Evolutionary conservation across 352 stramenopile genomes (phyloP).

Genomic region (Globisporangium sylvaticum): DNA sequence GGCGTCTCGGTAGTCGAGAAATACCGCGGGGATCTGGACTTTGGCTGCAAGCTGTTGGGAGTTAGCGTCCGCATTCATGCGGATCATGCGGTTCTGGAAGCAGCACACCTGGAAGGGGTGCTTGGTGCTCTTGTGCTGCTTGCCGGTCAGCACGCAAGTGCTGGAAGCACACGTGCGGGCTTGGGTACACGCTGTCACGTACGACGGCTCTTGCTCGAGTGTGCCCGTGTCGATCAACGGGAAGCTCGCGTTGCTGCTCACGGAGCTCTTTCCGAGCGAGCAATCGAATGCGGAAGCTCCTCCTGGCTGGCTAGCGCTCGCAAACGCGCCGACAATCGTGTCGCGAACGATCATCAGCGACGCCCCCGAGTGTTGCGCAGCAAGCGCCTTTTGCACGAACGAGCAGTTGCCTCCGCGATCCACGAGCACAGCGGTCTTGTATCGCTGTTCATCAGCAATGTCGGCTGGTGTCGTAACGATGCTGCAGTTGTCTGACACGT

Average conservation of each 20-base stretch:
- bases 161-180: conserved; percentile 26
- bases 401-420: conserved; percentile 42
- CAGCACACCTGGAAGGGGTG: conserved; percentile 43
- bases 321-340: conserved; percentile 37
- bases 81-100: conserved; percentile 40
- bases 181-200: conserved; percentile 19
- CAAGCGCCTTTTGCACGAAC: conserved; percentile 42
- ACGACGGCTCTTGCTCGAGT: neutral
- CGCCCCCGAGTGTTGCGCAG: conserved; percentile 29
- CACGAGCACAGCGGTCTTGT: conserved; percentile 33
- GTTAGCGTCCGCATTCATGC: conserved; percentile 24
- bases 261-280: conserved; percentile 27
- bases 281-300: conserved; percentile 37
- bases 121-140: neutral
- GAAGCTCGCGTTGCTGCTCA: conserved; percentile 39
- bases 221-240: conserved; percentile 14
- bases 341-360: conserved; percentile 49
- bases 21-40: conserved; percentile 33
- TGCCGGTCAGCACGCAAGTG: conserved; percentile 35
- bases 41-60: neutral
- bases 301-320: conserved; percentile 19
- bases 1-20: conserved; percentile 37
- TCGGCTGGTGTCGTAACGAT: neutral
- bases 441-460: neutral
- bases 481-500: conserved; percentile 21